phyloP scores from a whole-genome alignment of 2,329 filamentous ascomycete genomes.

The Ciborinia camelliae region DNA sequence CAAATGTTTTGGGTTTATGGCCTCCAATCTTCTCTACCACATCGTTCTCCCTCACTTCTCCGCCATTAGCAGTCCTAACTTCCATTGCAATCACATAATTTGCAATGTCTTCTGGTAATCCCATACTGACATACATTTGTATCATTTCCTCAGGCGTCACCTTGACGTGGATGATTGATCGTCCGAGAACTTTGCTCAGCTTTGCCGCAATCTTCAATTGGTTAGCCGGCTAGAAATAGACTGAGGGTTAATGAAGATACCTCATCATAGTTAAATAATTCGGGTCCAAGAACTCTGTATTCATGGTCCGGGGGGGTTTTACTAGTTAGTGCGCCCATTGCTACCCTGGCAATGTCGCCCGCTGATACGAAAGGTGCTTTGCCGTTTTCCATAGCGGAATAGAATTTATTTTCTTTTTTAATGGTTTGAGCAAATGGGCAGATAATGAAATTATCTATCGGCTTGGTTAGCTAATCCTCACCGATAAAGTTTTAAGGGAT shows the following conservation, averaged over 20 bases:
- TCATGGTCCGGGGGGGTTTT: background rate
- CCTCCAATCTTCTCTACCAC: conserved; percentile 2
- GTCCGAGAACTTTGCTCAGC: background rate
- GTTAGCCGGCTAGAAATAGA: background rate
- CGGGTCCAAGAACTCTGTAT: background rate
- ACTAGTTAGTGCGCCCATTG: background rate
- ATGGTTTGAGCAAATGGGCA: background rate
- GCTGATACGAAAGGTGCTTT: background rate
- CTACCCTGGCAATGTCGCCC: background rate
- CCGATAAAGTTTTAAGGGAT: background rate
- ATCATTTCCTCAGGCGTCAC: background rate
- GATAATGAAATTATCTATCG: background rate
- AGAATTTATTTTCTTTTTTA: background rate
- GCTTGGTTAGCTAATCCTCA: background rate
- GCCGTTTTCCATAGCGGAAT: background rate
- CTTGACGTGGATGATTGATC: background rate
- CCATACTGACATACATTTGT: background rate
- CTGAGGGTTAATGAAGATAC: background rate
- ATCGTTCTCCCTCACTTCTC: background rate
- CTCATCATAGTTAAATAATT: conserved; percentile 1
- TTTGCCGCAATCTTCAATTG: background rate
- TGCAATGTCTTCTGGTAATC: background rate
- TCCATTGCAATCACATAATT: background rate
- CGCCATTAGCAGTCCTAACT: conserved; percentile 1
- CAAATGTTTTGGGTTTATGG: background rate